Base-by-base conservation (phyloP, 192 early-diverging fungal species). In the Umbelopsis sp. region DNA sequence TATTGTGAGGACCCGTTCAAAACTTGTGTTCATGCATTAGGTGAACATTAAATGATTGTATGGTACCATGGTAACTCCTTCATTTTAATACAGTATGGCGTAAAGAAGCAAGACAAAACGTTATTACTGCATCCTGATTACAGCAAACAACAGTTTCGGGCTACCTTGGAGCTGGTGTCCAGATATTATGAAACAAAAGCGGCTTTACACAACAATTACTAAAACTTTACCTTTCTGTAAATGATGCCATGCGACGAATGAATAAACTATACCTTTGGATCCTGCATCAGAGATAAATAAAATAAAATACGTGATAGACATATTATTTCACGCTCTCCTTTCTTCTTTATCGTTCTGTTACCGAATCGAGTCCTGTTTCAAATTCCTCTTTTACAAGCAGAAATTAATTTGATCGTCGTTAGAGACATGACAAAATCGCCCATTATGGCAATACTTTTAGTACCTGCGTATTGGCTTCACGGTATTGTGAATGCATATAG, bases 311-410 rank as follows among this genome's bases (percentile, higher is more conserved):
- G 47, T 49, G 47, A 49, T 49, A 17, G n/a, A 49, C 16, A 21
- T 49, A 49, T 21, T 49, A 16, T 49, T 49, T 17, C n/a, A n/a
- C n/a, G n/a, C n/a, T n/a, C 16, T 17, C 47, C 29, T 32, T 29
- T 62, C 29, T n/a, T 62, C 26, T 17, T 34, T 26, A n/a, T 62
- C 29, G 56, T 32, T 41, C 38, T 6, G 31, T 29, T 20, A 29
- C 56, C 20, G 20, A 62, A 34, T 62, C 56, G 56, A 62, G 56
- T 62, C 56, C 56, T 62, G 56, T 62, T 62, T 62, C 56, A 62
- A 62, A 62, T 62, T 62, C 56, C 56, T 62, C 56, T 62, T 59
- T 62, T 29, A 8, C 52, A 53, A 52, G 14, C 24, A 29, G 34
- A 62, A 62, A 62, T 62, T 62, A 62, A 62, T 62, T 34, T 29